phyloP scores from a whole-genome alignment of 1,139 yeast species.

The Sugiyamaella sp. region DNA sequence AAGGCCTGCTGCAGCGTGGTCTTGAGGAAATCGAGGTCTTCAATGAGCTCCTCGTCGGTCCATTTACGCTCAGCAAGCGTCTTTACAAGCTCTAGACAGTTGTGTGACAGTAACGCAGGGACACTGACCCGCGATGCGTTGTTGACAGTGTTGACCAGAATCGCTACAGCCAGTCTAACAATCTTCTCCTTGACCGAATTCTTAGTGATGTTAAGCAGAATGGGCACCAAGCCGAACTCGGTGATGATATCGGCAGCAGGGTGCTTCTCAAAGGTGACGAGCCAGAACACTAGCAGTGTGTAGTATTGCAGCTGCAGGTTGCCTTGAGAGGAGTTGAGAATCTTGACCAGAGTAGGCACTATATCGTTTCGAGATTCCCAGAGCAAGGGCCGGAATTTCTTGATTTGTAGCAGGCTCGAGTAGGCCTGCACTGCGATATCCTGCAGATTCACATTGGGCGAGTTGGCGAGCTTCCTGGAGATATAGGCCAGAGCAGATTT shows the following conservation, averaged over 20 bases:
- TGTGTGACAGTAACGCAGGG: conserved; percentile 73
- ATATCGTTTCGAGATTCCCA: conserved; percentile 52
- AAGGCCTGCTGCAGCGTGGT: conserved; percentile 70
- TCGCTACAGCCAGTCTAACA: conserved; percentile 77
- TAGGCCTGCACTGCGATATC: conserved; percentile 69
- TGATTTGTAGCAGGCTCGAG: conserved; percentile 61
- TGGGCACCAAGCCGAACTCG: conserved; percentile 50
- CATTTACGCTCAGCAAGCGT: conserved; percentile 84
- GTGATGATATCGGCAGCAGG: conserved; percentile 57
- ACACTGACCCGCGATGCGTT: conserved; percentile 51
- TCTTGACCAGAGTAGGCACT: conserved; percentile 57
- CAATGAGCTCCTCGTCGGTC: conserved; percentile 89
- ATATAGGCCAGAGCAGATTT: conserved; percentile 44
- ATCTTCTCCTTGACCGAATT: conserved; percentile 91
- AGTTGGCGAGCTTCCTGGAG: conserved; percentile 51
- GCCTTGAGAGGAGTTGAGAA: conserved; percentile 58
- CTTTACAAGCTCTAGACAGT: conserved; percentile 69
- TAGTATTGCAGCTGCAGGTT: conserved; percentile 81
- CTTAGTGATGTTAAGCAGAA: conserved; percentile 67
- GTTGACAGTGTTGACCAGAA: conserved; percentile 53
- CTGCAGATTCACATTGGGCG: conserved; percentile 56
- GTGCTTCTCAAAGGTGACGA: conserved; percentile 68
- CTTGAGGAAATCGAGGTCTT: conserved; percentile 63
- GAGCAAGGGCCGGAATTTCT: conserved; percentile 60
- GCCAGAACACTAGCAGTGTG: conserved; percentile 78